Conservation (phyloP, 352 stramenopile genomes). For the Phytophthora capsici region DNA sequence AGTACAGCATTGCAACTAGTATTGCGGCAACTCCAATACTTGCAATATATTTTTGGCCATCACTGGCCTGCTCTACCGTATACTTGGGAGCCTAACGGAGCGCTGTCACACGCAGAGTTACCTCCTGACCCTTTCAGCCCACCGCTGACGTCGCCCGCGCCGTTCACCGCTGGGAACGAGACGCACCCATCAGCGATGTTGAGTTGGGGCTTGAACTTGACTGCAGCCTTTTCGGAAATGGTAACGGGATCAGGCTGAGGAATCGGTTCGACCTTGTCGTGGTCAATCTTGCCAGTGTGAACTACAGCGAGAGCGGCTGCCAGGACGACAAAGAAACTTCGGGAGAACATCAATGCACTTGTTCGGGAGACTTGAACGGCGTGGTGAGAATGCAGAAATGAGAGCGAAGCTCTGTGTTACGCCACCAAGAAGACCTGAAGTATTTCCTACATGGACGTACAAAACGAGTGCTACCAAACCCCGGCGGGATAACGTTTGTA, state of each 20-base stretch:
- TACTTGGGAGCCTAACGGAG: constrained; percentile 7
- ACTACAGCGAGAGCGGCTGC: neutral
- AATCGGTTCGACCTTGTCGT: neutral
- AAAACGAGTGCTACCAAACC: neutral
- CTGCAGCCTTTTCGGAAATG: constrained; percentile 5
- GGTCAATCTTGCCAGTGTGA: neutral
- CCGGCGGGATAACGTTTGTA: constrained; percentile 6
- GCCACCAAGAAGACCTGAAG: neutral
- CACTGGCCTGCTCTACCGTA: constrained; percentile 1
- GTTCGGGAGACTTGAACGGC: neutral
- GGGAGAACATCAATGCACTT: neutral
- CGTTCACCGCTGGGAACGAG: constrained; percentile 7
- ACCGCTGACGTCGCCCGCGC: neutral
- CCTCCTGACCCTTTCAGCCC: constrained; percentile 3
- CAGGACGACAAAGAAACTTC: neutral
- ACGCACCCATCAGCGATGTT: neutral
- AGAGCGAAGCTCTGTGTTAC: neutral
- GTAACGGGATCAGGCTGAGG: constrained; percentile 5
- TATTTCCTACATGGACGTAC: neutral
- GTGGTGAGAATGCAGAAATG: neutral
- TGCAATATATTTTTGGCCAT: no score
- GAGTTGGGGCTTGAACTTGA: constrained; percentile 3
- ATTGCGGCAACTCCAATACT: no score
- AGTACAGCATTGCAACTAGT: no score
- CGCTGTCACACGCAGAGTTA: neutral